Evolutionary conservation across 2,329 filamentous ascomycete genomes (phyloP).

Genomic region (Hymenoscyphus linearis): DNA sequence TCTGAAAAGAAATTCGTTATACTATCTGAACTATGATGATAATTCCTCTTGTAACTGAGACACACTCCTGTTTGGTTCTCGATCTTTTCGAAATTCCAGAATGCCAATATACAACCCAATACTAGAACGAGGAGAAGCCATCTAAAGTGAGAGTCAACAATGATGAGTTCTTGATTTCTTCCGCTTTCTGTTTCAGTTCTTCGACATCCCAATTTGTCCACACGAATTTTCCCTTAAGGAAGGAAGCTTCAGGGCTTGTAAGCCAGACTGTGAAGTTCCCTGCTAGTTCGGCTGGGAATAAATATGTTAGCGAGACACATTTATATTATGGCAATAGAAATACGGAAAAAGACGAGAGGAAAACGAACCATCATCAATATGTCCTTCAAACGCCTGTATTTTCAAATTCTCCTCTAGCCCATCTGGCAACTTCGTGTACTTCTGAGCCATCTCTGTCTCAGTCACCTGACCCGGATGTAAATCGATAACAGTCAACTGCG

Average conservation of each 20-base stretch:
- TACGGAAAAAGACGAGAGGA: not conserved
- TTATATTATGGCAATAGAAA: not conserved
- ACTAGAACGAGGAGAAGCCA: not conserved
- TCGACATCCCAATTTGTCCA: not conserved
- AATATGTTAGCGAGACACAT: not conserved
- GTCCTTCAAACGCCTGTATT: not conserved
- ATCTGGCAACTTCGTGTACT: not conserved
- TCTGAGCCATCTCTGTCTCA: not conserved
- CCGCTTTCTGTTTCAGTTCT: not conserved
- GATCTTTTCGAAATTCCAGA: no score
- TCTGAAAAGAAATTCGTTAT: no score
- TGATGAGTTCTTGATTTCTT: not conserved
- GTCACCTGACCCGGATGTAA: not conserved
- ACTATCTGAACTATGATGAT: no score
- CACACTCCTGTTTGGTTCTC: no score
- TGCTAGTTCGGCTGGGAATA: not conserved
- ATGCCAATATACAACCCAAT: not conserved
- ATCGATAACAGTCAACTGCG: not conserved
- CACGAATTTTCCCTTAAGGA: not conserved
- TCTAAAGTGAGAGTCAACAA: not conserved
- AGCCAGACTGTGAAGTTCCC: not conserved
- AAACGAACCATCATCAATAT: not conserved
- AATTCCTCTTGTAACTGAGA: no score
- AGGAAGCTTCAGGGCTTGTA: not conserved
- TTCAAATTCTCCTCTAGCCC: not conserved